Conservation (phyloP, 1,284 basidiomycete species). For the Taiwanofungus camphoratus region DNA sequence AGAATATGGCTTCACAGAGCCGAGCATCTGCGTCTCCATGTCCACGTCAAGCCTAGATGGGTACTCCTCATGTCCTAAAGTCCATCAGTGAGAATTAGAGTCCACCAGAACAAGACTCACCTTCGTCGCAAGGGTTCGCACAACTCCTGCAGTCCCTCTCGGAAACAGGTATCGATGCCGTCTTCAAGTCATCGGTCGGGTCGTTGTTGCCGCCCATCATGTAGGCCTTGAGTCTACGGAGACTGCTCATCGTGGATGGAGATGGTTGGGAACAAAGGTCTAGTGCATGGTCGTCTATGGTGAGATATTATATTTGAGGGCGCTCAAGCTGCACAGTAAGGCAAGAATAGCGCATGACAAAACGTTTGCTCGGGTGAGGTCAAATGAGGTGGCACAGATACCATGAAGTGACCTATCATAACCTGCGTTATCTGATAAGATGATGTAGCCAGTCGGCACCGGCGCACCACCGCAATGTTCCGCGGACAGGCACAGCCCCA, state of each 20-base stretch:
- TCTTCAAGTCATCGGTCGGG: conserved; percentile 28
- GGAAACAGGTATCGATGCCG: conserved; percentile 62
- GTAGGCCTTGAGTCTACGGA: conserved; percentile 26
- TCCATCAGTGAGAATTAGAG: too few species aligned
- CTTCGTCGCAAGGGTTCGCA: conserved; percentile 73
- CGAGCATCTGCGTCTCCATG: conserved; percentile 74
- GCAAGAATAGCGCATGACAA: too few species aligned
- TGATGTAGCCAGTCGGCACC: too few species aligned
- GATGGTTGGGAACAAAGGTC: background rate
- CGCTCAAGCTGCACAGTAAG: too few species aligned
- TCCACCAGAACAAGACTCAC: conserved; percentile 33
- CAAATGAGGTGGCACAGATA: too few species aligned
- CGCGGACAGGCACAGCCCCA: too few species aligned
- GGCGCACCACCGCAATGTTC: too few species aligned
- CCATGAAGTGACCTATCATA: too few species aligned
- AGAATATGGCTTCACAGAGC: conserved; percentile 76
- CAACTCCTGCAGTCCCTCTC: conserved; percentile 69
- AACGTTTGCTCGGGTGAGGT: too few species aligned
- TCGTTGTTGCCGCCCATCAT: conserved; percentile 27
- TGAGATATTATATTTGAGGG: too few species aligned
- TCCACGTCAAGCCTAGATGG: conserved; percentile 70
- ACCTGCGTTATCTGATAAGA: too few species aligned
- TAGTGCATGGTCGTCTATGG: background rate
- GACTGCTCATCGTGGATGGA: conserved; percentile 21
- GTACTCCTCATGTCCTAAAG: conserved; percentile 65